These are phyloP conservation scores for Spiraea crenata DNA, from an alignment of 331 rosid genomes.

Conservation along the genomic window DNA sequence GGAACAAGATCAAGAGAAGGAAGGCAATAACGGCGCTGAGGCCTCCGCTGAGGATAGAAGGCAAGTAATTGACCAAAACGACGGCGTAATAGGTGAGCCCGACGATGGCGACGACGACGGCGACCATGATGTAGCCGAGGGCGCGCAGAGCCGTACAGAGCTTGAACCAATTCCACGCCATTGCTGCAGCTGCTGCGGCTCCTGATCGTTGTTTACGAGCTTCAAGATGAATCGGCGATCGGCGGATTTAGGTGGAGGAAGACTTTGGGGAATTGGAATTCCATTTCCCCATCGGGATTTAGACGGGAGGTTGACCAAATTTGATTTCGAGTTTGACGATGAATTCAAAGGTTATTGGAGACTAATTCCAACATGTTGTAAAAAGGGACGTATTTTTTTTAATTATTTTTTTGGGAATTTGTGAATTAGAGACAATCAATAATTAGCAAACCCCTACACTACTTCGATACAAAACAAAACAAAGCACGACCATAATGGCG, in stretches of 20 bases:
- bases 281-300: not conserved
- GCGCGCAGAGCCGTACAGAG: constrained; percentile 57
- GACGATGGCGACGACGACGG: constrained; percentile 46
- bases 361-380: constrained; percentile 1
- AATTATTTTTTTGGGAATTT: too few relatives aligned
- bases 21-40: constrained; percentile 36
- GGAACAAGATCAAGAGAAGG: constrained; percentile 53
- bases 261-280: constrained; percentile 8
- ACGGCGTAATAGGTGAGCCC: constrained; percentile 61
- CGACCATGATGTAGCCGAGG: constrained; percentile 63
- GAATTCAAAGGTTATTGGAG: not conserved
- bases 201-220: not conserved
- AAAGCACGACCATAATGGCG: too few relatives aligned
- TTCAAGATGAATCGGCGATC: not conserved
- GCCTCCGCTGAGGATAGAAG: constrained; percentile 49
- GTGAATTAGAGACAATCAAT: not conserved
- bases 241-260: too few relatives aligned
- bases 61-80: constrained; percentile 56
- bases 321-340: constrained; percentile 1
- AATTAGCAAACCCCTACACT: not conserved
- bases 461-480: not conserved
- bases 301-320: constrained; percentile 8
- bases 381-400: not conserved
- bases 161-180: constrained; percentile 69
- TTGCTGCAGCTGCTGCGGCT: constrained; percentile 9